Evolutionary conservation across 805 yeast genomes (phyloP).

Genomic region (Tetrapisispora nanseiensis): DNA sequence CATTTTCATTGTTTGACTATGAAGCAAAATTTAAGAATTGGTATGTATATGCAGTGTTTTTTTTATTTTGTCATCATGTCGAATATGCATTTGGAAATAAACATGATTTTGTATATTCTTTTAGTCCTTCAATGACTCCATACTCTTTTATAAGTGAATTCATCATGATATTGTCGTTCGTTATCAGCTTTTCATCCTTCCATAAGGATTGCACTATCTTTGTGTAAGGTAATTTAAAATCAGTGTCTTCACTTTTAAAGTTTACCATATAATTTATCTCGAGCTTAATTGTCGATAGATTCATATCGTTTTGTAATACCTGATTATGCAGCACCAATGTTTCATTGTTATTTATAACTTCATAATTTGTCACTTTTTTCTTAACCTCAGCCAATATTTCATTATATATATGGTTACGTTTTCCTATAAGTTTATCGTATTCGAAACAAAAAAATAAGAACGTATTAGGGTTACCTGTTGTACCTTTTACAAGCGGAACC

Average conservation of each 20-base stretch:
- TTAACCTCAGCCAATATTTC: not conserved
- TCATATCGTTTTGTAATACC: not conserved
- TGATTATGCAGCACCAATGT: not conserved
- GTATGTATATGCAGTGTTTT: too few relatives aligned
- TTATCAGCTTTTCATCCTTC: not conserved
- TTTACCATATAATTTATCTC: not conserved
- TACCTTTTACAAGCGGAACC: slow-evolving; percentile 1
- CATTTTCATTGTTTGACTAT: too few relatives aligned
- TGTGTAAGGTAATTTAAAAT: slow-evolving; percentile 5
- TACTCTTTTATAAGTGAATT: slow-evolving; percentile 15
- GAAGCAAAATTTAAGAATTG: too few relatives aligned
- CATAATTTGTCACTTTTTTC: not conserved
- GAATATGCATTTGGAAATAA: slow-evolving; percentile 4
- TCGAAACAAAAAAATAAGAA: slow-evolving; percentile 20
- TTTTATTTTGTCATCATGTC: too few relatives aligned
- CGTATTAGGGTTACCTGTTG: slow-evolving; percentile 6
- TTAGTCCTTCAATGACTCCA: slow-evolving; percentile 15
- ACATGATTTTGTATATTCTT: slow-evolving; percentile 10
- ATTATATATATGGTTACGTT: slow-evolving; percentile 7
- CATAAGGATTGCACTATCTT: slow-evolving; percentile 3
- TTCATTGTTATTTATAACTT: not conserved
- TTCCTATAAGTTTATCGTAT: slow-evolving; percentile 13
- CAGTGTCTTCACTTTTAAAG: not conserved
- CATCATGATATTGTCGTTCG: slow-evolving; percentile 8
- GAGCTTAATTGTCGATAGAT: not conserved